Evolutionary conservation across 192 early-diverging fungal genomes (phyloP).

Genomic region (Kickxella alabastrina): DNA sequence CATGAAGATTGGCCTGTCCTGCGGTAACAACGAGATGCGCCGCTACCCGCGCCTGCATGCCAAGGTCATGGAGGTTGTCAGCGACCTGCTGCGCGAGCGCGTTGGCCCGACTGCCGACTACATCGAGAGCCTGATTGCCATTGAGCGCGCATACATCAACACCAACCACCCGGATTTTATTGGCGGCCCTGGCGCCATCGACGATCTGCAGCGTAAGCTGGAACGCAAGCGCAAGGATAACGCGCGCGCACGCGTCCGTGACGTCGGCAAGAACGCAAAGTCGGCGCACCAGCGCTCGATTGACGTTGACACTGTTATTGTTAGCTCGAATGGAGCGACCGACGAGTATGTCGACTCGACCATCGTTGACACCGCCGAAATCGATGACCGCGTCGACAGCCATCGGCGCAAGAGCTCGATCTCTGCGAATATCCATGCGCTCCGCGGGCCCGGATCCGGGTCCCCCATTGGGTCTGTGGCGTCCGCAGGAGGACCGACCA

Average conservation of each 20-base stretch:
- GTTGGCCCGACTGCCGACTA: slow-evolving; percentile 67
- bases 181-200: slow-evolving; percentile 73
- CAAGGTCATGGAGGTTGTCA: slow-evolving; percentile 70
- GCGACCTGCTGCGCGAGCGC: slow-evolving; percentile 71
- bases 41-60: slow-evolving; percentile 74
- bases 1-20: slow-evolving; percentile 73
- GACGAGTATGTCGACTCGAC: slow-evolving; percentile 15
- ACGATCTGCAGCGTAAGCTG: slow-evolving; percentile 61
- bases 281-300: slow-evolving; percentile 24
- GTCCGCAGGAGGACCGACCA: neutral
- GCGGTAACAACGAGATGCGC: slow-evolving; percentile 71
- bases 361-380: slow-evolving; percentile 31
- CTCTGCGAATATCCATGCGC: slow-evolving; percentile 7
- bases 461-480: slow-evolving; percentile 22
- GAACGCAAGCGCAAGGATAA: slow-evolving; percentile 59
- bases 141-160: slow-evolving; percentile 81
- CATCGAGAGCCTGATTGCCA: slow-evolving; percentile 76
- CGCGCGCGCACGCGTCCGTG: slow-evolving; percentile 41
- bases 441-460: slow-evolving; percentile 32
- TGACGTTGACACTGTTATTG: slow-evolving; percentile 39
- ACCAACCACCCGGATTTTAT: slow-evolving; percentile 85
- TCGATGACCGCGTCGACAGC: slow-evolving; percentile 48
- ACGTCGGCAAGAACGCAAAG: slow-evolving; percentile 29
- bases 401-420: slow-evolving; percentile 29
- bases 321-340: slow-evolving; percentile 15